A percentile compares a stretch with the other conserved stretches of the same genome.
Evolutionary conservation across 192 early-diverging fungal species (phyloP).

Genomic region (Coemansia sp.): DNA sequence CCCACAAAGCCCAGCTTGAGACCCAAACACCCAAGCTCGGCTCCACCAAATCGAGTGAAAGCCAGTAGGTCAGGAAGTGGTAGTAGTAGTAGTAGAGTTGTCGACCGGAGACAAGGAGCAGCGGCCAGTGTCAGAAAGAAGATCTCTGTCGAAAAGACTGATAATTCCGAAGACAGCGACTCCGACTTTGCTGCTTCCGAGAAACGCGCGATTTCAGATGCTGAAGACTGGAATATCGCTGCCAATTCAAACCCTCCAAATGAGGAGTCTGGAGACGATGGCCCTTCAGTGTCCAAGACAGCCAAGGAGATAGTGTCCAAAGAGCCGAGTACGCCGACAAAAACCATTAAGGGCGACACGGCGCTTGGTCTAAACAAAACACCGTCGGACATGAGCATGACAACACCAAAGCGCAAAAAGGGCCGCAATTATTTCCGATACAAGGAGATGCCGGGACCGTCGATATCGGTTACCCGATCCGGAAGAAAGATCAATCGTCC

Average conservation of each 20-base stretch:
- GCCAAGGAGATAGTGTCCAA: neutral
- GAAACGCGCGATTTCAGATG: neutral
- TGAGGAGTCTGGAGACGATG: neutral
- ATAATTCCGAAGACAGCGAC: neutral
- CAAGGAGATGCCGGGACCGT: conserved; percentile 15
- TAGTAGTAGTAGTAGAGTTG: neutral
- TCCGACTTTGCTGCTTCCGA: neutral
- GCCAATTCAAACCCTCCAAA: neutral
- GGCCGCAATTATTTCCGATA: conserved; percentile 20
- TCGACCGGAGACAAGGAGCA: neutral
- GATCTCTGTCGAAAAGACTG: neutral
- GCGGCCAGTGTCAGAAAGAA: neutral
- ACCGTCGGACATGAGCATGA: conserved; percentile 2
- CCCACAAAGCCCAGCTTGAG: conserved; percentile 9
- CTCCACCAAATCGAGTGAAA: conserved; percentile 15
- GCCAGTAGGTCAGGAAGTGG: neutral
- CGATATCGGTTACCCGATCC: conserved; percentile 38
- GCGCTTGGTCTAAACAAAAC: neutral
- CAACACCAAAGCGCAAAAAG: conserved; percentile 19
- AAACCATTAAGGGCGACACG: neutral
- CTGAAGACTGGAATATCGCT: neutral
- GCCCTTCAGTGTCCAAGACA: neutral
- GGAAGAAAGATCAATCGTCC: conserved; percentile 43
- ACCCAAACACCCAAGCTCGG: neutral
- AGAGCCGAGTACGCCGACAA: neutral